Evolutionary conservation across 129 eudicot genomes (phyloP).

Genomic region (Flaveria sonorensis): DNA sequence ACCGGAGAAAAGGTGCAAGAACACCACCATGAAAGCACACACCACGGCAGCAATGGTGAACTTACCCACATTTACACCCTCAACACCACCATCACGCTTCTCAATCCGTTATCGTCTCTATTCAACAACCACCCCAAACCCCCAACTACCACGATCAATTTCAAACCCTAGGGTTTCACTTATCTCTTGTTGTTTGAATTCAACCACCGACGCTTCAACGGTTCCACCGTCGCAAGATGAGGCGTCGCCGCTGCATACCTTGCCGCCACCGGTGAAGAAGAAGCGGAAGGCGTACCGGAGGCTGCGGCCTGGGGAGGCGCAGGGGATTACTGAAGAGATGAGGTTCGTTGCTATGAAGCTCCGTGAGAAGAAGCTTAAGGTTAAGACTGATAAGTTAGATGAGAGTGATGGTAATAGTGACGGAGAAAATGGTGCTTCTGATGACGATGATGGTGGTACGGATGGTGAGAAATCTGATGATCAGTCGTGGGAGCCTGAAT

Average conservation of each 20-base stretch:
- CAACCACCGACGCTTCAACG: constrained; percentile 27
- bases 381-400: neutral
- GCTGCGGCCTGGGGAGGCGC: constrained; percentile 69
- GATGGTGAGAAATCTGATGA: constrained; percentile 10
- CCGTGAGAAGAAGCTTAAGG: constrained; percentile 43
- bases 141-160: neutral
- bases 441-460: constrained; percentile 13
- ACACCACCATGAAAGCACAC: constrained; percentile 11
- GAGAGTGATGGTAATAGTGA: neutral
- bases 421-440: constrained; percentile 8
- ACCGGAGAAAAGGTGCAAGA: constrained; percentile 15
- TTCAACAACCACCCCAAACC: constrained; percentile 2
- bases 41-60: constrained; percentile 28
- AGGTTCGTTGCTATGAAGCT: constrained; percentile 91
- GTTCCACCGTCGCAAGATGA: constrained; percentile 8
- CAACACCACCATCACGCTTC: constrained; percentile 16
- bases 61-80: constrained; percentile 24
- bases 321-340: constrained; percentile 92
- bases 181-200: constrained; percentile 18
- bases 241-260: constrained; percentile 4
- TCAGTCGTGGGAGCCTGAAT: constrained; percentile 64
- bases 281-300: constrained; percentile 58
- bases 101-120: constrained; percentile 16
- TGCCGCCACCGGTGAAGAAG: constrained; percentile 46
- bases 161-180: constrained; percentile 29